Percentiles rank a stretch among this genome's conserved stretches.
Conservation (phyloP, 768 basidiomycete genomes). For the Trametes cinnabarina region DNA sequence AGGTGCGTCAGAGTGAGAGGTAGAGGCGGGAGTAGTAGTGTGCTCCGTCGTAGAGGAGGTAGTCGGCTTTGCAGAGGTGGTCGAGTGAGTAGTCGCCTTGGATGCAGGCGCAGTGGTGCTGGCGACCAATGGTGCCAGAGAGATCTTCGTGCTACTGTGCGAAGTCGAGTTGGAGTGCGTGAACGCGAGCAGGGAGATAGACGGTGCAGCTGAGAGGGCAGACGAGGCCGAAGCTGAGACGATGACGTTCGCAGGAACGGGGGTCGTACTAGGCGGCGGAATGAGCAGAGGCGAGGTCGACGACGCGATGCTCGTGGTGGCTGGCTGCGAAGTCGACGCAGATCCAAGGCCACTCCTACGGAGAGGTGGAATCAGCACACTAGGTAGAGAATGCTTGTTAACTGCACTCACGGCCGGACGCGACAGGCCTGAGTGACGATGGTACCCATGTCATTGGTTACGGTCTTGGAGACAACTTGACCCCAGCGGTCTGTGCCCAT, state of each 20-base stretch:
- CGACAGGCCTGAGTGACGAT: slow-evolving; percentile 44
- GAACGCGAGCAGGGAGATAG: slow-evolving; percentile 9
- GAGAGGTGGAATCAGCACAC: not conserved
- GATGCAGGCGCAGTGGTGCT: slow-evolving; percentile 9
- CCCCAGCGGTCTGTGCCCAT: slow-evolving; percentile 63
- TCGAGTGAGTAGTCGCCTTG: not conserved
- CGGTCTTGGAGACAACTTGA: slow-evolving; percentile 38
- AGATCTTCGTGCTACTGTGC: not conserved
- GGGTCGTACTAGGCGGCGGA: slow-evolving; percentile 22
- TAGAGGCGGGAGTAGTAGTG: slow-evolving; percentile 16
- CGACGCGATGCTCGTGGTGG: slow-evolving; percentile 17
- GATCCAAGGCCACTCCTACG: not conserved
- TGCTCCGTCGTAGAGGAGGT: slow-evolving; percentile 22
- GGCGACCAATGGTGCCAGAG: slow-evolving; percentile 1
- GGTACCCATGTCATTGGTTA: slow-evolving; percentile 37
- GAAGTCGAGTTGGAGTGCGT: slow-evolving; percentile 5
- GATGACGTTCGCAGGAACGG: slow-evolving; percentile 6
- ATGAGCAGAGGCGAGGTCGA: slow-evolving; percentile 21
- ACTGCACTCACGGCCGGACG: slow-evolving; percentile 11
- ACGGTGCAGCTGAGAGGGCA: slow-evolving; percentile 6
- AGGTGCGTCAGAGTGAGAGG: slow-evolving; percentile 16
- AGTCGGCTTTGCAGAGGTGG: slow-evolving; percentile 10
- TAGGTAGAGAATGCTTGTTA: not conserved
- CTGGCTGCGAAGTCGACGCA: not conserved
- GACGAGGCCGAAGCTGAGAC: slow-evolving; percentile 2